phyloP scores from a whole-genome alignment of 495 filamentous ascomycete genomes.

The Penicillium goetzii region DNA sequence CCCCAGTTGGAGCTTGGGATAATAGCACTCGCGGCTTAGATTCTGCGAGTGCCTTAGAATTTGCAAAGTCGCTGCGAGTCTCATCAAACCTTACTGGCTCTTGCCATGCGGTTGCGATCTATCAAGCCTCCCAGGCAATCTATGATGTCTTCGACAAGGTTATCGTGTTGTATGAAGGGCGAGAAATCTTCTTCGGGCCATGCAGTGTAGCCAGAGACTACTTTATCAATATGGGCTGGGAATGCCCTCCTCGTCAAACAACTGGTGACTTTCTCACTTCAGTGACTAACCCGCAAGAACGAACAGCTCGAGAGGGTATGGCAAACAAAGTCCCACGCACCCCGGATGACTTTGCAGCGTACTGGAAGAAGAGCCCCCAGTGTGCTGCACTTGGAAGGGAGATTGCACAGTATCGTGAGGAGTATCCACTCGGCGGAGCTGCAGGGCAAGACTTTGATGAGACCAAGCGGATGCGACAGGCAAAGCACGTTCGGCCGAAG shows the following conservation, averaged over 20 bases:
- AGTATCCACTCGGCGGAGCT: slow-evolving; percentile 41
- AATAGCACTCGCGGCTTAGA: slow-evolving; percentile 86
- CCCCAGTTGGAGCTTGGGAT: slow-evolving; percentile 78
- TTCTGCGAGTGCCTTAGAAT: slow-evolving; percentile 78
- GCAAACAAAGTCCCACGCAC: slow-evolving; percentile 69
- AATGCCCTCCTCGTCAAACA: slow-evolving; percentile 61
- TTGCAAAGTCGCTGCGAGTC: slow-evolving; percentile 69
- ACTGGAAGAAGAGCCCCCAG: slow-evolving; percentile 59
- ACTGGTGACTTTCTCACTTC: slow-evolving; percentile 76
- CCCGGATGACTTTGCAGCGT: slow-evolving; percentile 67
- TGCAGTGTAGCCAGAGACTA: slow-evolving; percentile 61
- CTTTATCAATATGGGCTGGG: slow-evolving; percentile 64
- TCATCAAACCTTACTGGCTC: slow-evolving; percentile 74
- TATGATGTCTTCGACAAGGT: slow-evolving; percentile 70
- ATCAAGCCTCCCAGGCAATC: slow-evolving; percentile 85
- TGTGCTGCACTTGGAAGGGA: slow-evolving; percentile 54
- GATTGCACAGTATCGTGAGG: slow-evolving; percentile 50
- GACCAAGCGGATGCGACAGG: slow-evolving; percentile 41
- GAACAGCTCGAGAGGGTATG: slow-evolving; percentile 62
- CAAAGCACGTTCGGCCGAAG: slow-evolving; percentile 46
- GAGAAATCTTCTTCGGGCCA: slow-evolving; percentile 70
- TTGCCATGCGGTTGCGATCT: slow-evolving; percentile 79
- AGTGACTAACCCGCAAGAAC: slow-evolving; percentile 68
- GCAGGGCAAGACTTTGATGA: slow-evolving; percentile 38
- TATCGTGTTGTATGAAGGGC: slow-evolving; percentile 64